phyloP scores from a whole-genome alignment of 108 stramenopile genomes.

The Nitzschia sp. region DNA sequence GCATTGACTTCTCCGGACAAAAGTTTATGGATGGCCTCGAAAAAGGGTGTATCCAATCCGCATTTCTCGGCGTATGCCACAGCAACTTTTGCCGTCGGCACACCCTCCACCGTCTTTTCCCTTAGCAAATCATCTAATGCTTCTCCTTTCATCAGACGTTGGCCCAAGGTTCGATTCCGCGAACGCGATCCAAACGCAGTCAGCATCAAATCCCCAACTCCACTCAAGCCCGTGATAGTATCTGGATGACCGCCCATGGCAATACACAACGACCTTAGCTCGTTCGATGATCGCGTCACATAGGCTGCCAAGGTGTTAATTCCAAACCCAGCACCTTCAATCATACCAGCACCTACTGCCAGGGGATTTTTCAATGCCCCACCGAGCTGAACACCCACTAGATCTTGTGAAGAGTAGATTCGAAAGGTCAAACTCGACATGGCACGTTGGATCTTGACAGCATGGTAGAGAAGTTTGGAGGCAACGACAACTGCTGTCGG shows the following conservation, averaged over 20 bases:
- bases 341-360: constrained; percentile 86
- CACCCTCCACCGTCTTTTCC: constrained; percentile 65
- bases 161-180: constrained; percentile 73
- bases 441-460: constrained; percentile 42
- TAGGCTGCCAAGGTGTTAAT: constrained; percentile 86
- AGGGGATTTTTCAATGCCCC: constrained; percentile 89
- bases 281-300: constrained; percentile 74
- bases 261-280: constrained; percentile 58
- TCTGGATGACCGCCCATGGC: constrained; percentile 80
- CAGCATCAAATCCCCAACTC: constrained; percentile 87
- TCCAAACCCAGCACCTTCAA: constrained; percentile 77
- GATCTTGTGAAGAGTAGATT: constrained; percentile 81
- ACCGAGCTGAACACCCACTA: constrained; percentile 71
- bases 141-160: constrained; percentile 79
- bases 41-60: constrained; percentile 70
- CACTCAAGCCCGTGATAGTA: constrained; percentile 76
- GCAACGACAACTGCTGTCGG: constrained; percentile 87
- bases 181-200: constrained; percentile 77
- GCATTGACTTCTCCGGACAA: constrained; percentile 6
- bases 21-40: constrained; percentile 28
- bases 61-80: constrained; percentile 68
- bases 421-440: constrained; percentile 56
- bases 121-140: constrained; percentile 60
- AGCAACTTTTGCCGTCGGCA: constrained; percentile 76
- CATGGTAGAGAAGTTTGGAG: constrained; percentile 54